phyloP scores from a whole-genome alignment of 208 protist species.

The Crithidia acanthocephali region DNA sequence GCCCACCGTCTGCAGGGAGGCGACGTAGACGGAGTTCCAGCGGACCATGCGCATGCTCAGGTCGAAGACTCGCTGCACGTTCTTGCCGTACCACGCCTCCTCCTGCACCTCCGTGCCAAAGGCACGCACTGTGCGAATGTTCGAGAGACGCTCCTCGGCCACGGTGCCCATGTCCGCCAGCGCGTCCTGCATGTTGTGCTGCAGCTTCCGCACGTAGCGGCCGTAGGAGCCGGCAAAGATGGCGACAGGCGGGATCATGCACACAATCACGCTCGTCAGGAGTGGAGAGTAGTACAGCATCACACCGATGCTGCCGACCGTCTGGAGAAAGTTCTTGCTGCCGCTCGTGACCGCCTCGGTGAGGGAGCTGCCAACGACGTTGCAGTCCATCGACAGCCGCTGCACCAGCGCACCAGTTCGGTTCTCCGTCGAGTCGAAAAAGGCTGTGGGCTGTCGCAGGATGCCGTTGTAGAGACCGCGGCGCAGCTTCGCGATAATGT shows the following conservation, averaged over 20 bases:
- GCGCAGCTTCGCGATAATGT: constrained; percentile 76
- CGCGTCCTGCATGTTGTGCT: constrained; percentile 83
- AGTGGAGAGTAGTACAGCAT: constrained; percentile 92
- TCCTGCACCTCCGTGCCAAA: constrained; percentile 75
- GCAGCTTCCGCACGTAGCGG: constrained; percentile 75
- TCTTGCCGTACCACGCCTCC: constrained; percentile 74
- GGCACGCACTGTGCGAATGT: constrained; percentile 84
- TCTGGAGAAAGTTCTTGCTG: constrained; percentile 87
- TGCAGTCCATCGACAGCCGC: constrained; percentile 91
- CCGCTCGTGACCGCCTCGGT: constrained; percentile 81
- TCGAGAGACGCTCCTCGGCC: constrained; percentile 81
- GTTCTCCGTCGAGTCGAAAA: constrained; percentile 85
- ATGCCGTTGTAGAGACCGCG: constrained; percentile 66
- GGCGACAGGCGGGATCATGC: constrained; percentile 83
- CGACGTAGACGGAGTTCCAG: constrained; percentile 79
- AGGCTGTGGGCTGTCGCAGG: constrained; percentile 66
- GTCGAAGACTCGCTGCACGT: constrained; percentile 69
- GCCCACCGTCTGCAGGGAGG: constrained; percentile 80
- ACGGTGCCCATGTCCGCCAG: constrained; percentile 80
- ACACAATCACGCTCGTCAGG: constrained; percentile 80
- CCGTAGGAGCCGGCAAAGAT: constrained; percentile 88
- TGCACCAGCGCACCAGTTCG: constrained; percentile 78
- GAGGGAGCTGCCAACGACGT: constrained; percentile 80
- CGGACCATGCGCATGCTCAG: constrained; percentile 74
- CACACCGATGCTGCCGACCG: constrained; percentile 74